Evolutionary conservation across 345 rosid genomes (phyloP).

Genomic region (Balakata baccata): DNA sequence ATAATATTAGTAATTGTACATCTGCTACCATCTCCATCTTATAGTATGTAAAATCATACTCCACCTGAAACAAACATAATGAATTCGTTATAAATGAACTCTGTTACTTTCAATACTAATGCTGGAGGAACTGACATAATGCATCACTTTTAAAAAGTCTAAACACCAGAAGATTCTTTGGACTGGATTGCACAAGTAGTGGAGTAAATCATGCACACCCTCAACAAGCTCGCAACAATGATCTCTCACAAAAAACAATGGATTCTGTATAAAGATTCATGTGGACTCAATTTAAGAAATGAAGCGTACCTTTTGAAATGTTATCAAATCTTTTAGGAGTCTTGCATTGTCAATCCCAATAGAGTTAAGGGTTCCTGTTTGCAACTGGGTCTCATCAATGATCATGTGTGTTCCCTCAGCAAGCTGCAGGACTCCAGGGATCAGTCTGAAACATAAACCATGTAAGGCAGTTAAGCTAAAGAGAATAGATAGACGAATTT

Average conservation of each 20-base stretch:
- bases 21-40: conserved; percentile 87
- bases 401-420: conserved; percentile 68
- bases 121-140: background rate
- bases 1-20: conserved; percentile 65
- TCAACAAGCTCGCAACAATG: background rate
- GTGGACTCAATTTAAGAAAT: background rate
- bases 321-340: conserved; percentile 58
- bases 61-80: conserved; percentile 51
- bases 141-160: background rate
- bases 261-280: background rate
- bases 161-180: background rate
- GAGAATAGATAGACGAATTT: background rate
- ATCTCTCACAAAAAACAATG: background rate
- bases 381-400: conserved; percentile 72
- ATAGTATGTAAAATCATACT: conserved; percentile 79
- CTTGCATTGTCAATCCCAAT: conserved; percentile 68
- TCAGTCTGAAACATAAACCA: conserved; percentile 46
- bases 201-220: background rate
- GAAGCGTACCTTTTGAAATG: conserved; percentile 64
- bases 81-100: background rate
- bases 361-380: conserved; percentile 71
- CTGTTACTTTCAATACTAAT: background rate
- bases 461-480: conserved; percentile 7
- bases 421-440: conserved; percentile 40
- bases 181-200: background rate